phyloP scores from a whole-genome alignment of 345 rosid genomes.

The Jatropha curcas region DNA sequence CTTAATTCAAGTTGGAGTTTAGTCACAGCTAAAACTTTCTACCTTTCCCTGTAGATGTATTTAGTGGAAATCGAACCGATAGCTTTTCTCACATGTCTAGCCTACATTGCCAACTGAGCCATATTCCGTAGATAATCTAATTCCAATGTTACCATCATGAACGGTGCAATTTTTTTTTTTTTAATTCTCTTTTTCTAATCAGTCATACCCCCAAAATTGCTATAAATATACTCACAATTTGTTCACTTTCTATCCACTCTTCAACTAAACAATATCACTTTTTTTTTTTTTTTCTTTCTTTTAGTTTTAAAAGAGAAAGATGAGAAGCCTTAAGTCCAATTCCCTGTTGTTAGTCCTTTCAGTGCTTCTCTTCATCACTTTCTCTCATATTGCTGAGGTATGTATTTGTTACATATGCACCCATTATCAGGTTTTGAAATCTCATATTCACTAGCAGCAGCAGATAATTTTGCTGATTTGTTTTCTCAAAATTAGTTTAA shows the following conservation, averaged over 20 bases:
- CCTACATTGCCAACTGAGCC: too few species aligned
- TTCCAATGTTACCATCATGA: background rate
- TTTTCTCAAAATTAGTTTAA: background rate
- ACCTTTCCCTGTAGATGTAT: too few species aligned
- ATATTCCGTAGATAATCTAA: background rate
- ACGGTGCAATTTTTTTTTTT: background rate
- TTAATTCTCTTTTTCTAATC: too few species aligned
- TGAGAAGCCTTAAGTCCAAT: background rate
- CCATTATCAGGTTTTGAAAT: too few species aligned
- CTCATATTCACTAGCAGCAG: too few species aligned
- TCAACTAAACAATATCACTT: background rate
- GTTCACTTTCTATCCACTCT: background rate
- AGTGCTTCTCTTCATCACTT: constrained; percentile 32
- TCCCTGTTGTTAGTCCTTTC: constrained; percentile 22
- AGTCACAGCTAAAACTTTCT: too few species aligned
- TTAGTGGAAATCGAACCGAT: too few species aligned
- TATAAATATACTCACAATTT: constrained; percentile 14
- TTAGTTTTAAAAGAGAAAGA: background rate
- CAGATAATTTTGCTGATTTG: too few species aligned
- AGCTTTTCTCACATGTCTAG: too few species aligned
- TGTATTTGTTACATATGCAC: too few species aligned
- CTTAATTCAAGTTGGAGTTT: too few species aligned
- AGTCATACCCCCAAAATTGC: background rate
- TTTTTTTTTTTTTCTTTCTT: background rate
- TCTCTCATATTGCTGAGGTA: too few species aligned